Base-by-base conservation (phyloP, 1,284 basidiomycete genomes). In the Chiua sp. region DNA sequence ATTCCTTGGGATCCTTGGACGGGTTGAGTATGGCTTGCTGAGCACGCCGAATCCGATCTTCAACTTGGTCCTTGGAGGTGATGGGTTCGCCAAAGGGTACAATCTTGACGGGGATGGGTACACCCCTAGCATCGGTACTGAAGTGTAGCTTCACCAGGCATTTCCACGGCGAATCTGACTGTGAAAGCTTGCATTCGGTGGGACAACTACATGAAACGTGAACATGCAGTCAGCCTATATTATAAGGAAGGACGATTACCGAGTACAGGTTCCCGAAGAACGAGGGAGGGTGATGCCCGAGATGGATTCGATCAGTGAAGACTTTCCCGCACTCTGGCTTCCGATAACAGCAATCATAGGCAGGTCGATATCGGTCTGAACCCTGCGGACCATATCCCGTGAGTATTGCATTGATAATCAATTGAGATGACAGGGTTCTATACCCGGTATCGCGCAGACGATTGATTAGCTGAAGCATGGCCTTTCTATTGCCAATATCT, bases 21-120 rank as follows among this genome's bases (percentile, higher is more conserved):
- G 90, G 90, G 64, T 88, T 90, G 5, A 93, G 76, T 16, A 92
- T 86, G 0, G 91, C 91, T 0, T 80, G 75, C 69, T 93, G 92
- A 0, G 91, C 91, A 0, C 87, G 80, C 8, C 84, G 77, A 53
- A 93, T 85, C 2, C 85, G 79, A 18, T 87, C 85, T 61, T 92
- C 86, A 3, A 93, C 87, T 0, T 80, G 69, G 0, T 63, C 55
- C 56, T 86, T 87, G 58, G 84, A 72, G 35, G 67, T 74, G 18
- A 92, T 86, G 1, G 76, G 61, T 0, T 67, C 62, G 0, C 91
- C 91, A 56, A 92, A 93, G 0, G 62, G 44, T 13, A 80, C 71
- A 18, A 79, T 80, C 0, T 65, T 70, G 1, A 80, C 74, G 32
- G 80, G 73, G 1, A 78, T 77, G 1, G 74, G 68, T 47, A 78